Evolutionary conservation across 2,329 filamentous ascomycete genomes (phyloP).

Genomic region (Apiospora malaysiana): DNA sequence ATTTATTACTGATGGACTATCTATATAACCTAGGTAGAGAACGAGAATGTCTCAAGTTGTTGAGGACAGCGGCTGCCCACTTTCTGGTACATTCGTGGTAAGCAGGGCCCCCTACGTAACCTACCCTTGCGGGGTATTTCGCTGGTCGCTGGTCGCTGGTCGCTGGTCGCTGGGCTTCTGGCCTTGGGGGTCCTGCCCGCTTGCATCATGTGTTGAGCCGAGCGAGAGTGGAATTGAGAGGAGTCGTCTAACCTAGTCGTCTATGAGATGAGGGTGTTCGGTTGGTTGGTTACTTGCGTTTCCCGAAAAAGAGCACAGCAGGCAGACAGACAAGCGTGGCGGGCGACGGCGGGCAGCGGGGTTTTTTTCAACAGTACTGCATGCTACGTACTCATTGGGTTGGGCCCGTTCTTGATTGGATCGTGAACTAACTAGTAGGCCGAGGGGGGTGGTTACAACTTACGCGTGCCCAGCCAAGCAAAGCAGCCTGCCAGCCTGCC

Average conservation of each 20-base stretch:
- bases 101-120: constrained; percentile 1
- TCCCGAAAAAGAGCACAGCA: constrained; percentile 13
- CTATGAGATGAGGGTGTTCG: no score
- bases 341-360: neutral
- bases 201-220: constrained; percentile 13
- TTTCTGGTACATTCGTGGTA: neutral
- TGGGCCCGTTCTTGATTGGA: constrained; percentile 19
- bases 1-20: neutral
- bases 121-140: constrained; percentile 14
- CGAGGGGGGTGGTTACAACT: neutral
- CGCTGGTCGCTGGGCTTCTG: neutral
- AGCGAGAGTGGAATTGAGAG: neutral
- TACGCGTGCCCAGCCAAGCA: no score
- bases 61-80: neutral
- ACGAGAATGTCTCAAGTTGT: constrained; percentile 11
- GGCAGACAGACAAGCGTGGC: no score
- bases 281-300: neutral
- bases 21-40: no score
- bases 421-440: constrained; percentile 15
- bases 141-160: no score
- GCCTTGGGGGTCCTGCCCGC: no score
- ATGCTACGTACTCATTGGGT: constrained; percentile 13
- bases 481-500: no score
- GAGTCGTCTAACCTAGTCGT: no score
- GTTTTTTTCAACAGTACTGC: no score